These are phyloP conservation scores for Athelia psychrophila DNA, from an alignment of 1,284 basidiomycete species.

Conservation along the genomic window DNA sequence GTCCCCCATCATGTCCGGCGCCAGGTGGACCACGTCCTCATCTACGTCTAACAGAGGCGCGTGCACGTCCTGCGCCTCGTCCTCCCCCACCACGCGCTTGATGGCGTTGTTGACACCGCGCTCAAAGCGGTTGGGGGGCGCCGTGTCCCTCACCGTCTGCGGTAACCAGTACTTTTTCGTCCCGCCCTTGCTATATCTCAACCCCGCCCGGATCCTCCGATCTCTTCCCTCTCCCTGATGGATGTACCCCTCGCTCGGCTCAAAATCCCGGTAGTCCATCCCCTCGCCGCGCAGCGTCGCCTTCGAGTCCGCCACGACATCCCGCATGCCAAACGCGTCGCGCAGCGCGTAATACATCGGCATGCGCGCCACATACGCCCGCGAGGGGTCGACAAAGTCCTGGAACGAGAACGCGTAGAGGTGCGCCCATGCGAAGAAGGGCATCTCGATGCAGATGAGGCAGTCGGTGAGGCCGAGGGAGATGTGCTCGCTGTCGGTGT, in stretches of 20 bases:
- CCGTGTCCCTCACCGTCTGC: conserved; percentile 48
- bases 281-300: conserved; percentile 85
- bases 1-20: conserved; percentile 47
- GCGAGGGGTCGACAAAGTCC: conserved; percentile 75
- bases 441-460: conserved; percentile 97
- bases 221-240: conserved; percentile 86
- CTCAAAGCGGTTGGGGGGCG: conserved; percentile 35
- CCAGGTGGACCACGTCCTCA: conserved; percentile 64
- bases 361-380: conserved; percentile 81
- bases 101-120: conserved; percentile 41
- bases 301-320: conserved; percentile 86
- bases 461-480: conserved; percentile 88
- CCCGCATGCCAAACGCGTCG: conserved; percentile 84
- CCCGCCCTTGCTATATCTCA: conserved; percentile 89
- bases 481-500: conserved; percentile 88
- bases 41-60: conserved; percentile 76
- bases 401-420: conserved; percentile 84
- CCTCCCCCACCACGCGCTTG: conserved; percentile 38
- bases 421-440: conserved; percentile 93
- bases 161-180: conserved; percentile 91
- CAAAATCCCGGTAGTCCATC: conserved; percentile 94
- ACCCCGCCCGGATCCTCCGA: conserved; percentile 81
- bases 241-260: conserved; percentile 91
- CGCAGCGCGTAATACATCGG: conserved; percentile 84
- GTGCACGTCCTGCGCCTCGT: conserved; percentile 61